Percentiles rank a stretch among this genome's conserved stretches.
These are phyloP conservation scores for Taiozyma sp. DNA, from an alignment of 1,139 yeast genomes.

Conservation along the genomic window DNA sequence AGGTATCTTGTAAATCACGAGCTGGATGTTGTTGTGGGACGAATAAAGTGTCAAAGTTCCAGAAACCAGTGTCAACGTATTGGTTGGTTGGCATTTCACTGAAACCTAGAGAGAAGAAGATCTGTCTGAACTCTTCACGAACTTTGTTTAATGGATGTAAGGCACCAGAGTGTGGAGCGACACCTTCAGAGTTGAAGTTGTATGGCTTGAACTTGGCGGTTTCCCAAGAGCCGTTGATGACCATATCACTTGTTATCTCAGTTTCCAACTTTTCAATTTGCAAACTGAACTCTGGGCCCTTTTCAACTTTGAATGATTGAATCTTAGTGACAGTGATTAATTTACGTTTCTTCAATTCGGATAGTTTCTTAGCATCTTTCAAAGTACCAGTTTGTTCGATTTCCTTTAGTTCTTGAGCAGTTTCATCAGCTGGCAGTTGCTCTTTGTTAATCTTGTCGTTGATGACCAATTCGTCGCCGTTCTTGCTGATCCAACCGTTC, in stretches of 20 bases:
- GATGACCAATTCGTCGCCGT: slow-evolving; percentile 73
- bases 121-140: slow-evolving; percentile 95
- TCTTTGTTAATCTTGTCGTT: slow-evolving; percentile 36
- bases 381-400: slow-evolving; percentile 55
- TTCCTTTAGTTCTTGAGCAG: slow-evolving; percentile 58
- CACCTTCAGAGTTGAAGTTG: slow-evolving; percentile 94
- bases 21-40: slow-evolving; percentile 99
- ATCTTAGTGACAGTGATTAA: slow-evolving; percentile 67
- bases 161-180: slow-evolving; percentile 83
- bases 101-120: slow-evolving; percentile 97
- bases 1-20: slow-evolving; percentile 97
- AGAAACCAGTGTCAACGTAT: slow-evolving; percentile 96
- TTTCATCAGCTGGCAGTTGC: slow-evolving; percentile 55
- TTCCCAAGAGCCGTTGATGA: slow-evolving; percentile 77
- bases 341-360: slow-evolving; percentile 93
- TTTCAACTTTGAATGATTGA: slow-evolving; percentile 69
- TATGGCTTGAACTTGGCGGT: slow-evolving; percentile 86
- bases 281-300: slow-evolving; percentile 81
- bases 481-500: slow-evolving; percentile 92
- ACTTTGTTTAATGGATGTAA: slow-evolving; percentile 95
- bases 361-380: slow-evolving; percentile 59
- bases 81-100: slow-evolving; percentile 98
- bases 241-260: slow-evolving; percentile 92
- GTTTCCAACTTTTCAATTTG: slow-evolving; percentile 83
- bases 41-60: slow-evolving; percentile 95